These are phyloP conservation scores for Fusarium sp. DNA, from an alignment of 2,329 filamentous ascomycete species.

Conservation along the genomic window DNA sequence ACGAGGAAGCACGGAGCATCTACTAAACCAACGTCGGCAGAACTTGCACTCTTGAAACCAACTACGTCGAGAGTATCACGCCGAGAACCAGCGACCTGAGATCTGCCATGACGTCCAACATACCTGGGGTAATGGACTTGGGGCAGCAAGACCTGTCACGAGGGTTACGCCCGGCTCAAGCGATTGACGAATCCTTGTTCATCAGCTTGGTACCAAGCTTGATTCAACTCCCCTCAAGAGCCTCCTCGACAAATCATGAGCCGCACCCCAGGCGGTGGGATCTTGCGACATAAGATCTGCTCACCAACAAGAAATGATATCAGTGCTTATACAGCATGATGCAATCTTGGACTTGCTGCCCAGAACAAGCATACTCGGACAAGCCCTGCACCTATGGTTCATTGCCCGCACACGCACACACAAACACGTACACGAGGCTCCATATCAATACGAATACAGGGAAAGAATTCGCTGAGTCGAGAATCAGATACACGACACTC, in stretches of 20 bases:
- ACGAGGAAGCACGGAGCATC: constrained; percentile 44
- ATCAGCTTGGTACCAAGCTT: background rate
- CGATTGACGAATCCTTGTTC: background rate
- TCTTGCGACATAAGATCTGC: background rate
- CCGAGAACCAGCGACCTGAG: constrained; percentile 2
- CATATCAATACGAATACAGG: background rate
- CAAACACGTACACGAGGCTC: background rate
- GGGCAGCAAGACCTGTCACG: background rate
- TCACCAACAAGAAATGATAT: background rate
- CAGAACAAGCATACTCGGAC: background rate
- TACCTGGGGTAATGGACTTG: background rate
- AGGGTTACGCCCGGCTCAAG: background rate
- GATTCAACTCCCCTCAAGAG: background rate
- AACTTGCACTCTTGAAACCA: constrained; percentile 23
- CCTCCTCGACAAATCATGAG: background rate
- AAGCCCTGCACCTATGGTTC: background rate
- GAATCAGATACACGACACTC: background rate
- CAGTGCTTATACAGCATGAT: background rate
- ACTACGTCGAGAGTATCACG: constrained; percentile 10
- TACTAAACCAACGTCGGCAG: constrained; percentile 44
- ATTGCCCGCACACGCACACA: background rate
- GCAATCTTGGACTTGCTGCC: background rate
- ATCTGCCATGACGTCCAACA: background rate
- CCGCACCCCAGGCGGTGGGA: background rate
- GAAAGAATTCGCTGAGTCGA: background rate